Evolutionary conservation across 2,329 filamentous ascomycete genomes (phyloP).

Genomic region (Biscogniauxia sp.): DNA sequence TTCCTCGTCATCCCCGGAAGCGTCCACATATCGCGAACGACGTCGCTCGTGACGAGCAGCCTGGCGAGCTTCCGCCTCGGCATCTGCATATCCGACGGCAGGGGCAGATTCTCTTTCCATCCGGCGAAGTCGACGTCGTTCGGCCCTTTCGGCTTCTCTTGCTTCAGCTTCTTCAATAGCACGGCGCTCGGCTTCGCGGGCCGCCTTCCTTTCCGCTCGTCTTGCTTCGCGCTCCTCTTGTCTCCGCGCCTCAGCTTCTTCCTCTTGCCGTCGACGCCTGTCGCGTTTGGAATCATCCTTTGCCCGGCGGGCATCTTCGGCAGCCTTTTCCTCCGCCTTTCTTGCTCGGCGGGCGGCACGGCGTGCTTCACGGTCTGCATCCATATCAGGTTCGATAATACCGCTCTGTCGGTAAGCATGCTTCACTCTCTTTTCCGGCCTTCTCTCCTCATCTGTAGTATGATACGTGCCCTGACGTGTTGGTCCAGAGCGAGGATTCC

Average conservation of each 20-base stretch:
- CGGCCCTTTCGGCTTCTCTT: slow-evolving; percentile 40
- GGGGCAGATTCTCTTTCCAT: slow-evolving; percentile 43
- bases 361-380: slow-evolving; percentile 59
- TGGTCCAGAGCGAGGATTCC: slow-evolving; percentile 36
- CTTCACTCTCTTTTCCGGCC: slow-evolving; percentile 36
- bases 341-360: slow-evolving; percentile 61
- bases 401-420: slow-evolving; percentile 40
- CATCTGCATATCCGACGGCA: slow-evolving; percentile 39
- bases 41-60: slow-evolving; percentile 47
- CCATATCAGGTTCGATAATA: slow-evolving; percentile 44
- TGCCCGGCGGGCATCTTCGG: slow-evolving; percentile 53
- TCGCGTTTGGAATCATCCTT: slow-evolving; percentile 58
- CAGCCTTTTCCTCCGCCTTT: slow-evolving; percentile 51
- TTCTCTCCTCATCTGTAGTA: slow-evolving; percentile 50
- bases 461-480: slow-evolving; percentile 51
- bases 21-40: slow-evolving; percentile 44
- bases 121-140: slow-evolving; percentile 37
- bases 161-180: slow-evolving; percentile 43
- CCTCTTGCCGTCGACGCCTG: slow-evolving; percentile 49
- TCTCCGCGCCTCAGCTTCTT: slow-evolving; percentile 52
- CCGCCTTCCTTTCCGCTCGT: slow-evolving; percentile 51
- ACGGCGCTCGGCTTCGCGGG: slow-evolving; percentile 50
- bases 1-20: slow-evolving; percentile 50
- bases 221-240: slow-evolving; percentile 59
- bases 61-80: slow-evolving; percentile 48